These are phyloP conservation scores for Phytophthora colocasiae DNA, from an alignment of 352 stramenopile species.

Conservation along the genomic window DNA sequence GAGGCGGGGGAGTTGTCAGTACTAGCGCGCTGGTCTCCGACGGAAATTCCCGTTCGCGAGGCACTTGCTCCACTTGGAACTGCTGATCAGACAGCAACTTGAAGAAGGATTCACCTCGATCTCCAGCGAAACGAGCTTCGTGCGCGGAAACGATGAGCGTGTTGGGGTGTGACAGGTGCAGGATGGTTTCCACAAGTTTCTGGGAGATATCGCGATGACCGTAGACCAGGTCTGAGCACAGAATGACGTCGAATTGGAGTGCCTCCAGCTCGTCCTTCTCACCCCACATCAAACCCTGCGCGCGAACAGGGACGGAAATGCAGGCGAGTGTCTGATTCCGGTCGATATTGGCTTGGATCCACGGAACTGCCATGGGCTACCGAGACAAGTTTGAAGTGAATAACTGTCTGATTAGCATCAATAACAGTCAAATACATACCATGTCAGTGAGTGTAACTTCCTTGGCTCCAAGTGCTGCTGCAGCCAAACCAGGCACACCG, in stretches of 20 bases:
- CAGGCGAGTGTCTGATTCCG: conserved; percentile 39
- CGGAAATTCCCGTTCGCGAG: conserved; percentile 16
- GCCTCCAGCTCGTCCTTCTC: conserved; percentile 20
- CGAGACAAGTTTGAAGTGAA: conserved; percentile 7
- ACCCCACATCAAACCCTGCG: conserved; percentile 55
- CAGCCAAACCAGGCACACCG: conserved; percentile 55
- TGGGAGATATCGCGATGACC: conserved; percentile 51
- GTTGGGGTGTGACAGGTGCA: conserved; percentile 36
- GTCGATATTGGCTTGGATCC: conserved; percentile 62
- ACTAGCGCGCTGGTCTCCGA: too few species aligned
- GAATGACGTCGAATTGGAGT: conserved; percentile 53
- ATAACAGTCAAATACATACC: conserved; percentile 21
- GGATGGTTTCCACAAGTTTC: conserved; percentile 54
- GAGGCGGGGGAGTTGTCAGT: too few species aligned
- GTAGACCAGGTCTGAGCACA: conserved; percentile 70
- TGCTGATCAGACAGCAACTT: conserved; percentile 29
- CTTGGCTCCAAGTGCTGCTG: conserved; percentile 45
- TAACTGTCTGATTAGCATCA: conserved; percentile 2
- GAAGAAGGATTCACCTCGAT: conserved; percentile 62
- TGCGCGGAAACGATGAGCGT: conserved; percentile 56
- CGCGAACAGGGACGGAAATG: conserved; percentile 31
- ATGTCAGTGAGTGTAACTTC: conserved; percentile 63
- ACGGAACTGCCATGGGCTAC: conserved; percentile 50
- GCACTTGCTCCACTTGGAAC: conserved; percentile 43
- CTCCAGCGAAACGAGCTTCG: conserved; percentile 63